These are phyloP conservation scores for Chenopodium berlandieri DNA, from an alignment of 148 eudicot genomes.

Conservation along the genomic window DNA sequence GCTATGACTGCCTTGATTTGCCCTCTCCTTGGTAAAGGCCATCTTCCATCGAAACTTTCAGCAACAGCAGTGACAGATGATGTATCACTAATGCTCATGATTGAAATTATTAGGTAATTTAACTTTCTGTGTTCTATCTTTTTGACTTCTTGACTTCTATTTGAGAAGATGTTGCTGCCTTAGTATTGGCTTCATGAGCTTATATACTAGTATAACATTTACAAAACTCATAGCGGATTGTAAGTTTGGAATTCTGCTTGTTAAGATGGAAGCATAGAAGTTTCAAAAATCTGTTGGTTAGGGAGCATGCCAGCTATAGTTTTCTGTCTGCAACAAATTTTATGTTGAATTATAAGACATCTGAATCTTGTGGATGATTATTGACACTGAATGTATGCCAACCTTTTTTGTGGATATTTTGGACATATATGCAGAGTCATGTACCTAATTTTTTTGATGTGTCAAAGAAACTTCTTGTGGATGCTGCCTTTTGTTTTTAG, in stretches of 20 bases:
- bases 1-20: constrained; percentile 39
- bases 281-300: background rate
- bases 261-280: constrained; percentile 4
- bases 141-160: background rate
- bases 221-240: background rate
- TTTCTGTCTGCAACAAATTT: background rate
- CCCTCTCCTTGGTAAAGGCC: constrained; percentile 27
- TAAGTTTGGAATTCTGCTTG: background rate
- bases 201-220: background rate
- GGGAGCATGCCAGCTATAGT: constrained; percentile 21
- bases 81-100: constrained; percentile 6
- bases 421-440: constrained; percentile 1
- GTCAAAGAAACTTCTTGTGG: constrained; percentile 2
- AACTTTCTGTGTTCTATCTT: background rate
- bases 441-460: background rate
- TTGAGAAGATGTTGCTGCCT: constrained; percentile 6
- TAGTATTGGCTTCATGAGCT: background rate
- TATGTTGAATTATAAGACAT: background rate
- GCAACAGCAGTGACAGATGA: background rate
- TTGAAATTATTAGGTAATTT: background rate
- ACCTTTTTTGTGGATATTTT: background rate
- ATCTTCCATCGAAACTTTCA: constrained; percentile 11
- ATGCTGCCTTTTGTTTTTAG: constrained; percentile 5
- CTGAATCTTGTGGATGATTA: background rate
- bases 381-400: background rate